phyloP scores from a whole-genome alignment of 1,284 basidiomycete species.

The Fomitopsis pinicola region DNA sequence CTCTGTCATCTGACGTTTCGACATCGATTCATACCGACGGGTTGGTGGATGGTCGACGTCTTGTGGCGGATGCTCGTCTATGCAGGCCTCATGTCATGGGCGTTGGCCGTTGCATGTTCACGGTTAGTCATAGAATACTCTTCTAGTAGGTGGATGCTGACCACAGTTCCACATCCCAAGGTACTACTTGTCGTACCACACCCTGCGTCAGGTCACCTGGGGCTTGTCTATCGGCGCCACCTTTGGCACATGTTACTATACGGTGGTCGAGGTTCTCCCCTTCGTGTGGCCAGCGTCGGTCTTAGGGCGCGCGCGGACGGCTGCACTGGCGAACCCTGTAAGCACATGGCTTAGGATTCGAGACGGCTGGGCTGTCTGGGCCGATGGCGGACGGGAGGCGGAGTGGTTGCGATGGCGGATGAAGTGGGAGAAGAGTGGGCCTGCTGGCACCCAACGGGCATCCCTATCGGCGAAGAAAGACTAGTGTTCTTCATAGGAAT shows the following conservation, averaged over 20 bases:
- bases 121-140: slow-evolving; percentile 39
- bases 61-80: slow-evolving; percentile 47
- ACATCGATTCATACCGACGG: slow-evolving; percentile 59
- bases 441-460: not conserved
- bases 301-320: slow-evolving; percentile 45
- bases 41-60: slow-evolving; percentile 44
- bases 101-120: slow-evolving; percentile 72
- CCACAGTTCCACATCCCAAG: slow-evolving; percentile 30
- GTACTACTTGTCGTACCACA: slow-evolving; percentile 73
- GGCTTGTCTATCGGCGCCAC: slow-evolving; percentile 63
- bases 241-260: slow-evolving; percentile 57
- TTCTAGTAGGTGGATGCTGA: not conserved
- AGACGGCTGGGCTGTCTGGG: slow-evolving; percentile 80
- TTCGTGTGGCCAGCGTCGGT: slow-evolving; percentile 44
- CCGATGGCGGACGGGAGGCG: slow-evolving; percentile 61
- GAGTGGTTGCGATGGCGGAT: slow-evolving; percentile 64
- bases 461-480: not conserved
- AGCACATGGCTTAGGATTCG: slow-evolving; percentile 65
- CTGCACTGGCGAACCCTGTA: slow-evolving; percentile 54
- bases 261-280: slow-evolving; percentile 59
- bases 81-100: slow-evolving; percentile 48
- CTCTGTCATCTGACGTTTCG: slow-evolving; percentile 69
- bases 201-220: slow-evolving; percentile 66
- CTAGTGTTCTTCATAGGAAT: too few species aligned
- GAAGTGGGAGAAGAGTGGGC: slow-evolving; percentile 31